phyloP scores from a whole-genome alignment of 2,329 filamentous ascomycete genomes.

The Phyllosticta paracitricarpa region DNA sequence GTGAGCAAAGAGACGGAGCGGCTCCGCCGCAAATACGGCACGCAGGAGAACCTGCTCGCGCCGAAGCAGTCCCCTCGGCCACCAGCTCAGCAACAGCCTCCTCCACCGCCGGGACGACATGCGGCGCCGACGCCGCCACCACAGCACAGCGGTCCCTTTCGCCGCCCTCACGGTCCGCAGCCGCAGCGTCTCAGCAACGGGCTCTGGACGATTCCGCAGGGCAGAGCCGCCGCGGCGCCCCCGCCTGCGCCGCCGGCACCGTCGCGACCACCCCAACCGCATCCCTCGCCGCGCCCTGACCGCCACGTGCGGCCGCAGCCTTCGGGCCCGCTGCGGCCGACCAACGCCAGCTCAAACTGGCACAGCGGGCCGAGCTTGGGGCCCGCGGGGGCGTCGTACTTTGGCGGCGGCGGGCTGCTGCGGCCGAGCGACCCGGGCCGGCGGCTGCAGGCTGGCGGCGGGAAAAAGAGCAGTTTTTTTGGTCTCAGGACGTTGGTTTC shows the following conservation, averaged over 20 bases:
- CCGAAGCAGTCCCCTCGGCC: background rate
- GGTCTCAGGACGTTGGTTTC: conserved; percentile 24
- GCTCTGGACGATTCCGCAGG: background rate
- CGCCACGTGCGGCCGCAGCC: conserved; percentile 14
- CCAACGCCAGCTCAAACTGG: conserved; percentile 11
- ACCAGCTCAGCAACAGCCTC: background rate
- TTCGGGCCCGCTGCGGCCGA: background rate
- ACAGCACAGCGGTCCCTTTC: conserved; percentile 12
- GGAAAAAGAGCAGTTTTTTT: conserved; percentile 30
- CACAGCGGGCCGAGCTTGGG: conserved; percentile 19
- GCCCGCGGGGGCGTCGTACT: conserved; percentile 20
- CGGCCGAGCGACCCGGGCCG: conserved; percentile 17
- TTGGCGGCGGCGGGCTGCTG: conserved; percentile 21
- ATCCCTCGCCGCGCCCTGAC: background rate
- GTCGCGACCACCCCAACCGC: conserved; percentile 1
- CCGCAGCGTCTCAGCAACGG: conserved; percentile 3
- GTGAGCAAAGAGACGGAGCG: conserved; percentile 67
- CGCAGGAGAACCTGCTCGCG: conserved; percentile 2
- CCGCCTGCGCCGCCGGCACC: background rate
- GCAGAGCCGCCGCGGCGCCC: background rate
- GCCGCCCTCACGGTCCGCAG: background rate
- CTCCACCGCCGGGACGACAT: background rate
- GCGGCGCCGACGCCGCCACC: conserved; percentile 13
- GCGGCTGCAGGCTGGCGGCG: conserved; percentile 21
- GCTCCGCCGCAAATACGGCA: conserved; percentile 57